Evolutionary conservation across 2,329 filamentous ascomycete species (phyloP).

Genomic region (Diaporthe eres): DNA sequence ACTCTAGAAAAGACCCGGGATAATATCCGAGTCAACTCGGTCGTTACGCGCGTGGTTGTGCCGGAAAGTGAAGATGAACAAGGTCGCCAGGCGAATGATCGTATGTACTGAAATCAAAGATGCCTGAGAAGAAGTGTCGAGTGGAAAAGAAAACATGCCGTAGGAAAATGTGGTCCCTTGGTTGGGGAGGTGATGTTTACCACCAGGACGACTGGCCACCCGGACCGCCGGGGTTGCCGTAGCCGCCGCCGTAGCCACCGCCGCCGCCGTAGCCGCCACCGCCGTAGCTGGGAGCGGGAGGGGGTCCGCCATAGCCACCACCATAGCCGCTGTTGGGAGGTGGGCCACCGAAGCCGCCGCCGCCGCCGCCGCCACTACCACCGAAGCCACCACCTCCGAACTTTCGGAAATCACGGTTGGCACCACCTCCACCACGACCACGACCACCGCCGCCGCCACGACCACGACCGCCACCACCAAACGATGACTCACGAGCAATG

Average conservation of each 20-base stretch:
- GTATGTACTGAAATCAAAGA: constrained; percentile 50
- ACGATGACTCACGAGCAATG: constrained; percentile 94
- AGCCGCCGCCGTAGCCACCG: constrained; percentile 67
- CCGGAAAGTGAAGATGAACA: constrained; percentile 47
- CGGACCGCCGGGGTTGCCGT: constrained; percentile 77
- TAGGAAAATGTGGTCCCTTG: background rate
- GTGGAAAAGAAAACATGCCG: constrained; percentile 38
- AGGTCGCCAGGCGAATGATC: constrained; percentile 51
- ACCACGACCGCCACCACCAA: constrained; percentile 73
- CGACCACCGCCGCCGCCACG: constrained; percentile 75
- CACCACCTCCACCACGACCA: constrained; percentile 75
- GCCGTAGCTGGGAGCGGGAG: constrained; percentile 50
- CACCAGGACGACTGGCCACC: constrained; percentile 80
- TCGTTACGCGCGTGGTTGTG: constrained; percentile 55
- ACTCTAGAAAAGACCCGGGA: constrained; percentile 50
- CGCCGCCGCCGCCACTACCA: constrained; percentile 59
- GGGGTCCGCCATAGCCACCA: constrained; percentile 58
- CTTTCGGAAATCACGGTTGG: constrained; percentile 93
- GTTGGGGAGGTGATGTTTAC: constrained; percentile 56
- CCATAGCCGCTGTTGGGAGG: constrained; percentile 55
- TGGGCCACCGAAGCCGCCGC: constrained; percentile 54
- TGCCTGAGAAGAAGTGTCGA: constrained; percentile 46
- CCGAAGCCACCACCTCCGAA: constrained; percentile 69
- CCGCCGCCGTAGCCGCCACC: constrained; percentile 55
- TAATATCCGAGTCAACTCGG: constrained; percentile 47